Percentiles rank a stretch among this genome's conserved stretches.
Conservation (phyloP, 2,329 filamentous ascomycete genomes). For the Amesomyces nigricolor region DNA sequence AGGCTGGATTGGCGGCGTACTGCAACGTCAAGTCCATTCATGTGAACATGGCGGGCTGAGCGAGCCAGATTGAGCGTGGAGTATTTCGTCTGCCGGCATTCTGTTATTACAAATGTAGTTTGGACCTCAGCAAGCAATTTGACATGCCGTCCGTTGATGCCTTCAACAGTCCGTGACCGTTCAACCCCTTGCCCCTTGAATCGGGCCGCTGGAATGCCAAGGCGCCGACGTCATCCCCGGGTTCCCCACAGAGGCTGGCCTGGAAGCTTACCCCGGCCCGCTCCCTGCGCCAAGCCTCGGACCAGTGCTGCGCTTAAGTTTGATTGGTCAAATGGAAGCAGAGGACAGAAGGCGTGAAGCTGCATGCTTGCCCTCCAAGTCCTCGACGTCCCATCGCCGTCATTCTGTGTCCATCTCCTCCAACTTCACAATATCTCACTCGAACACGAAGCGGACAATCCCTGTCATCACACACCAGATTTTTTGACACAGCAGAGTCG, state of each 20-base stretch:
- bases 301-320: neutral
- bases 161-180: too few species aligned
- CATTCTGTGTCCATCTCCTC: neutral
- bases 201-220: neutral
- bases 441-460: too few species aligned
- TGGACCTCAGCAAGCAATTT: neutral
- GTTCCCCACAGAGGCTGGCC: too few species aligned
- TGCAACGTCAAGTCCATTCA: constrained; percentile 35
- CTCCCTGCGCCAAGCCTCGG: neutral
- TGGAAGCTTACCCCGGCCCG: constrained; percentile 1
- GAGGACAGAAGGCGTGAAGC: constrained; percentile 10
- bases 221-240: neutral
- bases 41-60: constrained; percentile 32
- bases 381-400: neutral
- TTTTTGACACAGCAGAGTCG: too few species aligned
- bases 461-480: too few species aligned
- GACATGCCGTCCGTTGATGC: neutral
- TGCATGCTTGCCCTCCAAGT: neutral
- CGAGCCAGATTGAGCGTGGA: neutral
- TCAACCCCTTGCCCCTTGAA: too few species aligned
- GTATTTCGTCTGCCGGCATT: neutral
- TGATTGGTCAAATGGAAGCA: constrained; percentile 6
- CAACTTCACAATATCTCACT: too few species aligned
- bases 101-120: neutral
- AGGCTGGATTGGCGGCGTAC: constrained; percentile 34